Conservation (phyloP, 192 early-diverging fungal species). For the Gamsiella multidivaricata region DNA sequence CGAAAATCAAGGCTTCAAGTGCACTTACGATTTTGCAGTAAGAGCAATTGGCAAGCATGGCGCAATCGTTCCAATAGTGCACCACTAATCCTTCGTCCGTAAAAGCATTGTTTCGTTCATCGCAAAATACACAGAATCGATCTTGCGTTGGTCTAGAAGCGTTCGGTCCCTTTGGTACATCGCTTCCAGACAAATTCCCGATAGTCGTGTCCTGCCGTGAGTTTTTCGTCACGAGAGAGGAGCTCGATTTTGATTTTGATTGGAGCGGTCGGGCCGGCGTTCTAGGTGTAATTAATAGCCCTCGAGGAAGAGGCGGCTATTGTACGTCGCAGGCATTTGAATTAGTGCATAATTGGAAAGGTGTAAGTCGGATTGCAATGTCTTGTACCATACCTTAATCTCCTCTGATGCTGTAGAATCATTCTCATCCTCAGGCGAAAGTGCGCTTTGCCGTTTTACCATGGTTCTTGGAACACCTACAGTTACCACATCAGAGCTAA, state of each 20-base stretch:
- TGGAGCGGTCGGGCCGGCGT: not conserved
- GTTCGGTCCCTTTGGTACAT: not conserved
- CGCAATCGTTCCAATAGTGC: conserved; percentile 85
- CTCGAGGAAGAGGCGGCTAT: not conserved
- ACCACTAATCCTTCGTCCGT: conserved; percentile 76
- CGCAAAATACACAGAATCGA: conserved; percentile 82
- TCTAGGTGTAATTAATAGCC: not conserved
- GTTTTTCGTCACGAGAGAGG: not conserved
- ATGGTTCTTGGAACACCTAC: conserved; percentile 24
- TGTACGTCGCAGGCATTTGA: too few relatives aligned
- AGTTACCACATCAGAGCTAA: too few relatives aligned
- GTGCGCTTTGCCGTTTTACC: conserved; percentile 23
- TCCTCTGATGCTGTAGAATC: conserved; percentile 47
- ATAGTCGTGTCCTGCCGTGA: not conserved
- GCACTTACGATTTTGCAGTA: conserved; percentile 74
- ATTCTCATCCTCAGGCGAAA: conserved; percentile 46
- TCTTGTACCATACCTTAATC: conserved; percentile 15
- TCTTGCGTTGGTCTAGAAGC: conserved; percentile 7
- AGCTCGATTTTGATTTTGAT: not conserved
- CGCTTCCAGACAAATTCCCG: not conserved
- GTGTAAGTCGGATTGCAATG: too few relatives aligned
- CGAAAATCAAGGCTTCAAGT: not conserved
- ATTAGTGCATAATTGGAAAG: too few relatives aligned
- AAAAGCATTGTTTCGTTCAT: conserved; percentile 68
- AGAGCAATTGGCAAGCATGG: conserved; percentile 75